Conservation (phyloP, 495 filamentous ascomycete species). For the Lepraria neglecta region DNA sequence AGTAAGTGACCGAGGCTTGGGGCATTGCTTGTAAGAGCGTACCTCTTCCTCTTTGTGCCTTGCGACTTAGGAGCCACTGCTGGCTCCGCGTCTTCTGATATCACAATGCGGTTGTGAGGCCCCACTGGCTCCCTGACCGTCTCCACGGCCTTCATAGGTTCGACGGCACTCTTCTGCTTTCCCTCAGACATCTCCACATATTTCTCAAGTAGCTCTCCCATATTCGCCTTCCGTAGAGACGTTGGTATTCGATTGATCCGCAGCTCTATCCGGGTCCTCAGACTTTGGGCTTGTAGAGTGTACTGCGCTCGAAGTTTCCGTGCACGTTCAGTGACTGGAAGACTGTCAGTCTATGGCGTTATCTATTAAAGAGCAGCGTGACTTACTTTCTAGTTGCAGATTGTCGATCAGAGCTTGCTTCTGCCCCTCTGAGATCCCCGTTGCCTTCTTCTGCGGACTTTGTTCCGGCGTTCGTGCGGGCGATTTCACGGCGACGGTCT, state of each 20-base stretch:
- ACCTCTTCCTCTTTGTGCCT: conserved; percentile 57
- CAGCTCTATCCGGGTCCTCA: conserved; percentile 83
- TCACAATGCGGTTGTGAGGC: conserved; percentile 21
- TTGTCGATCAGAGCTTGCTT: conserved; percentile 91
- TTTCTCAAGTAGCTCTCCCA: conserved; percentile 71
- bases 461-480: conserved; percentile 42
- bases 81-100: conserved; percentile 19
- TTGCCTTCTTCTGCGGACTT: conserved; percentile 56
- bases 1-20: conserved; percentile 5
- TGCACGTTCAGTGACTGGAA: conserved; percentile 79
- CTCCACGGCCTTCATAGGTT: conserved; percentile 26
- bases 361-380: not conserved
- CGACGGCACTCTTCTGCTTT: conserved; percentile 29
- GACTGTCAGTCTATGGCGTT: conserved; percentile 21
- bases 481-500: conserved; percentile 40
- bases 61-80: conserved; percentile 21
- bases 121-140: not conserved
- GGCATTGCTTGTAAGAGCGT: conserved; percentile 13
- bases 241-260: conserved; percentile 89
- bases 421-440: conserved; percentile 65
- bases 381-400: conserved; percentile 82
- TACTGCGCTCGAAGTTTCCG: conserved; percentile 88
- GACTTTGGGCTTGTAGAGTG: conserved; percentile 74
- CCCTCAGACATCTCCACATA: conserved; percentile 34
- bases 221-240: conserved; percentile 68